A percentile compares a stretch with the other conserved stretches of the same genome.
Conservation (phyloP, 257 asterid genomes). For the Striga asiatica region DNA sequence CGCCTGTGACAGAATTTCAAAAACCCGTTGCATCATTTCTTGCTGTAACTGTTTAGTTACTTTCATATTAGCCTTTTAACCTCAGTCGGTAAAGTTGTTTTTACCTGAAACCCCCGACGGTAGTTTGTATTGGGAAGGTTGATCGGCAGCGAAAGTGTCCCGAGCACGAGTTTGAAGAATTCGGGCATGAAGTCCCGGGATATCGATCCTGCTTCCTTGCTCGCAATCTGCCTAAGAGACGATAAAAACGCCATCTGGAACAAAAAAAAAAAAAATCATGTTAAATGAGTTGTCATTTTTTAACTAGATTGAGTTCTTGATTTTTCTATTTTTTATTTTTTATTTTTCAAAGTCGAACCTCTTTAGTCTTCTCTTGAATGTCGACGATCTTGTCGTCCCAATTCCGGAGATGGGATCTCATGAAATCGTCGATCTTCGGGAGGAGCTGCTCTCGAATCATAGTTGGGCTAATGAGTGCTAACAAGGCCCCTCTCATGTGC, state of each 20-base stretch:
- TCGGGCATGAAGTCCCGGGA: conserved; percentile 74
- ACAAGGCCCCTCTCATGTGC: conserved; percentile 73
- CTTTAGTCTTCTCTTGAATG: conserved; percentile 68
- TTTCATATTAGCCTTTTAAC: too few relatives aligned
- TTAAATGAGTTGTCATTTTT: too few relatives aligned
- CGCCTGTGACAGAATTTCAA: conserved; percentile 42
- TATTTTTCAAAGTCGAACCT: conserved; percentile 50
- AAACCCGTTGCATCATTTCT: neutral
- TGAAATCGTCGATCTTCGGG: conserved; percentile 57
- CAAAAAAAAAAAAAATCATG: conserved; percentile 1
- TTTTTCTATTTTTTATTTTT: too few relatives aligned
- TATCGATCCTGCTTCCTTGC: conserved; percentile 56
- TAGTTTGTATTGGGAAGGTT: conserved; percentile 85
- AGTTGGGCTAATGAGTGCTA: conserved; percentile 57
- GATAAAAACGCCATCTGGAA: conserved; percentile 91
- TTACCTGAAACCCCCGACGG: conserved; percentile 76
- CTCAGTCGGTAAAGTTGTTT: neutral
- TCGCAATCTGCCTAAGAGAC: conserved; percentile 77
- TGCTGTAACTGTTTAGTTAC: neutral
- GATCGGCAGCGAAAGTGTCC: conserved; percentile 90
- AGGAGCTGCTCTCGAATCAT: conserved; percentile 58
- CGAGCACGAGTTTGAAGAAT: conserved; percentile 80
- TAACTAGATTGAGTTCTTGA: too few relatives aligned
- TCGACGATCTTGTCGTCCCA: conserved; percentile 62
- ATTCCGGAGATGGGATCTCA: conserved; percentile 51